These are phyloP conservation scores for Blastobotrys raffinosifermentans DNA, from an alignment of 1,139 yeast species.

Conservation along the genomic window DNA sequence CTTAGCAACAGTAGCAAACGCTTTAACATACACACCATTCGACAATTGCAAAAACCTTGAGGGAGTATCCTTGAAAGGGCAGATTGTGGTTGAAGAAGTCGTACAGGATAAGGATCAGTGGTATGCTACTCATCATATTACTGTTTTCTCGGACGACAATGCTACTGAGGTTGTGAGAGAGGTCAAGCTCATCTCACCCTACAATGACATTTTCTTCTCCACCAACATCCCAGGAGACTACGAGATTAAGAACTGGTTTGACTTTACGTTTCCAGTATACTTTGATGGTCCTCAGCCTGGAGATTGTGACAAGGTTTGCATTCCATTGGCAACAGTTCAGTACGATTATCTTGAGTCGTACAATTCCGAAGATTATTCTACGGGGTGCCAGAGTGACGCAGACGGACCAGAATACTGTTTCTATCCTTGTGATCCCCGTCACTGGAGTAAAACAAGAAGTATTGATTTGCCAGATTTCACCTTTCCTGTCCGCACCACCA, in stretches of 20 bases:
- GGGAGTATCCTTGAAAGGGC: too few species aligned
- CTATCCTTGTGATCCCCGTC: too few species aligned
- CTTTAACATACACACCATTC: too few species aligned
- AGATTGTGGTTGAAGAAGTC: neutral
- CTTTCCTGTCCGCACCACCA: too few species aligned
- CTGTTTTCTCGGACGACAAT: slow-evolving; percentile 1
- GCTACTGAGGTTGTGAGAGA: neutral
- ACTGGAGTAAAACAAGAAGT: too few species aligned
- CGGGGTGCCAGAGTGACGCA: slow-evolving; percentile 3
- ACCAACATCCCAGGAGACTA: slow-evolving; percentile 1
- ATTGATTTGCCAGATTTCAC: too few species aligned
- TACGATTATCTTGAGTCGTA: slow-evolving; percentile 2
- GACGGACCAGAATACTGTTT: slow-evolving; percentile 2
- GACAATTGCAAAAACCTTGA: too few species aligned
- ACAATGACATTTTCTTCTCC: neutral
- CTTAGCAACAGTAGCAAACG: too few species aligned
- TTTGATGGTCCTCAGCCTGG: slow-evolving; percentile 1
- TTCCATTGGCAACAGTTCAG: slow-evolving; percentile 1
- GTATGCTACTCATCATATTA: slow-evolving; percentile 1
- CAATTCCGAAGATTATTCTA: slow-evolving; percentile 2
- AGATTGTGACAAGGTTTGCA: neutral
- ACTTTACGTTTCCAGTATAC: neutral
- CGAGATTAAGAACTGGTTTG: neutral
- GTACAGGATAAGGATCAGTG: neutral
- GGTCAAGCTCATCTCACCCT: neutral